Percentiles rank a stretch among this genome's conserved stretches.
Conservation (phyloP, 2,329 filamentous ascomycete genomes). For the Microsporum ferrugineum region DNA sequence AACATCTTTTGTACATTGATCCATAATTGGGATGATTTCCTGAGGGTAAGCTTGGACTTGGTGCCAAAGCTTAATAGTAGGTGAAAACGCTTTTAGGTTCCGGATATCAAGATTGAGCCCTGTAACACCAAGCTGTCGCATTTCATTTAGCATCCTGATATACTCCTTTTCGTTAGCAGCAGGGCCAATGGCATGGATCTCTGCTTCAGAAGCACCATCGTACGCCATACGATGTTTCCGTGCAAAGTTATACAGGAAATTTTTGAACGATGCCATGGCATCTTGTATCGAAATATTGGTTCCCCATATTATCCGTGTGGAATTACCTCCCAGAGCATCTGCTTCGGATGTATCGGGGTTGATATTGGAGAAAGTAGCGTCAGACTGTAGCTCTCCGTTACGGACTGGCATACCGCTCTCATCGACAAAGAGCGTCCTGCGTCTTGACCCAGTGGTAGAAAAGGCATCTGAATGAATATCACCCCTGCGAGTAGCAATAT, state of each 20-base stretch:
- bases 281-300: slow-evolving; percentile 92
- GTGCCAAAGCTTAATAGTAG: slow-evolving; percentile 88
- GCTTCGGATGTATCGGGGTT: slow-evolving; percentile 87
- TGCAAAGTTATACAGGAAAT: slow-evolving; percentile 84
- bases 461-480: slow-evolving; percentile 77
- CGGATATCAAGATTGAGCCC: slow-evolving; percentile 78
- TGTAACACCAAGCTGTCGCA: slow-evolving; percentile 75
- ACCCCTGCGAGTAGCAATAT: slow-evolving; percentile 56
- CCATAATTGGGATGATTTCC: slow-evolving; percentile 93
- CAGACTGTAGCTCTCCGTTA: slow-evolving; percentile 41
- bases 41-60: slow-evolving; percentile 89
- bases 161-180: slow-evolving; percentile 72
- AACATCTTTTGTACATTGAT: slow-evolving; percentile 82
- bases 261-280: slow-evolving; percentile 75
- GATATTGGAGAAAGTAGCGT: slow-evolving; percentile 55
- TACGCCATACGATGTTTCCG: slow-evolving; percentile 88
- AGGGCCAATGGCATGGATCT: slow-evolving; percentile 55
- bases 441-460: slow-evolving; percentile 40
- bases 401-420: slow-evolving; percentile 50
- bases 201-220: slow-evolving; percentile 68
- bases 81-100: slow-evolving; percentile 85
- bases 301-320: slow-evolving; percentile 83
- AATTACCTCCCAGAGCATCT: slow-evolving; percentile 69
- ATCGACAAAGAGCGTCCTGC: slow-evolving; percentile 50
- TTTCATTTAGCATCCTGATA: slow-evolving; percentile 72